Base-by-base conservation (phyloP, 2,329 filamentous ascomycete genomes). In the Ophiostoma sp. region DNA sequence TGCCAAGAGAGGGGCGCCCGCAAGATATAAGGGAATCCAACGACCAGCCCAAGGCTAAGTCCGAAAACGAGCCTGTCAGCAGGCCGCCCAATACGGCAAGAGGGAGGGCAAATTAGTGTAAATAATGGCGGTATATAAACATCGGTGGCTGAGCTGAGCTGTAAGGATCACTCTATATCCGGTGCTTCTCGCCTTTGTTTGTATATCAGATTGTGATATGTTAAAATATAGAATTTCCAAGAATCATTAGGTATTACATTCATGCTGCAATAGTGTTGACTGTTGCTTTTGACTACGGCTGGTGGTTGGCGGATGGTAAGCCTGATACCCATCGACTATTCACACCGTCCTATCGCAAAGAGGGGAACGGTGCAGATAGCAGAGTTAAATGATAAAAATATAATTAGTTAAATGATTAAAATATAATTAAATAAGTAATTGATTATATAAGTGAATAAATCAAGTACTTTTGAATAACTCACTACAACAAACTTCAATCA, bases 1-100 rank as follows among this genome's bases (percentile, higher is more conserved):
- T 60, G 55, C 55, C 55, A 60, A 60, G 55, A 60, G 55, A 60
- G 55, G 27, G 55, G 55, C 27, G 38, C 55, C 55, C 18, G 55
- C 55, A 60, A 60, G 27, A 40, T 60, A 60, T 60, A 60, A 27
- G 55, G 27, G 18, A 52, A 60, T 38, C 8, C 27, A 60, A 14
- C 27, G 55, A 60, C 16, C 11, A 12, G 14, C 11, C 14, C 11
- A 38, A 16, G 18, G 55, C 38, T 38, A 60, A 60, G 27, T 60
- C 18, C 55, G 55, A 60, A 60, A 60, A 60, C 55, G 55, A 38
- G 55, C 27, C 42, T 60, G 55, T 36, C 27, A 60, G 27, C 55
- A 60, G 27, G 55, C 55, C n/a, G 55, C 55, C 27, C 55, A 27
- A 52, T 47, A 12, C n/a, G 49, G 55, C 14, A 38, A 38, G 27